Evolutionary conservation across 805 yeast genomes (phyloP).

Genomic region (Yarrowia deformans): DNA sequence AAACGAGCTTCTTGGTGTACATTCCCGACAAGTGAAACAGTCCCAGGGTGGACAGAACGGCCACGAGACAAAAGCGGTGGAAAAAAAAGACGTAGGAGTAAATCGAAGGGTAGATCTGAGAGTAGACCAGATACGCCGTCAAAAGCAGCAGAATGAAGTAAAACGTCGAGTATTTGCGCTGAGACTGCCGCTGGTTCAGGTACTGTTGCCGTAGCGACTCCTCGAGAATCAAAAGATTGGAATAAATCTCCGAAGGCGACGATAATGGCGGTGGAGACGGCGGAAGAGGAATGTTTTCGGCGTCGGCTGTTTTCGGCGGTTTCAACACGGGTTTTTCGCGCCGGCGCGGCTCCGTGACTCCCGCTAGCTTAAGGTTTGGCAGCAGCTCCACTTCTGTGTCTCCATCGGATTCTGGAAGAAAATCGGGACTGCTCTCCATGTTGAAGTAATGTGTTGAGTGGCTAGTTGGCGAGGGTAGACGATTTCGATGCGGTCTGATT

Average conservation of each 20-base stretch:
- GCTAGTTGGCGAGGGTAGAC: too few species aligned
- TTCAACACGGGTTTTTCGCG: constrained; percentile 24
- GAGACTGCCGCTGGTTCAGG: constrained; percentile 68
- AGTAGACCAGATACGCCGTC: constrained; percentile 48
- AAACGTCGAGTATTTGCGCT: constrained; percentile 68
- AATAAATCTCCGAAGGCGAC: constrained; percentile 62
- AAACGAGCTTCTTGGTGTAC: constrained; percentile 81
- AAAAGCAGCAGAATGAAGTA: constrained; percentile 47
- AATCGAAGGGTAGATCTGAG: constrained; percentile 48
- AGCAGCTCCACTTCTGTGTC: constrained; percentile 35
- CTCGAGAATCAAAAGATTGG: constrained; percentile 83
- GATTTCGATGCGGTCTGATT: too few species aligned
- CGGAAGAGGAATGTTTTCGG: constrained; percentile 22
- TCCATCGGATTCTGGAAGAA: constrained; percentile 33
- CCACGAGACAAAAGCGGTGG: constrained; percentile 58
- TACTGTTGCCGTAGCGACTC: constrained; percentile 85
- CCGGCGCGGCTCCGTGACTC: constrained; percentile 23
- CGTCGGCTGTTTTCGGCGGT: constrained; percentile 2
- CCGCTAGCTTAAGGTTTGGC: constrained; percentile 8
- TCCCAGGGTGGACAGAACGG: constrained; percentile 70
- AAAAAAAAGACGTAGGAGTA: constrained; percentile 49
- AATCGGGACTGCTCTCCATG: constrained; percentile 12
- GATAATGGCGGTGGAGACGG: constrained; percentile 39
- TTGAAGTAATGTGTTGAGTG: background rate
- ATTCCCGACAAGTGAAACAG: constrained; percentile 89